Evolutionary conservation across 148 eudicot genomes (phyloP), one percentile per base, ranked within the genome.

Genomic region (Silene conica): DNA sequence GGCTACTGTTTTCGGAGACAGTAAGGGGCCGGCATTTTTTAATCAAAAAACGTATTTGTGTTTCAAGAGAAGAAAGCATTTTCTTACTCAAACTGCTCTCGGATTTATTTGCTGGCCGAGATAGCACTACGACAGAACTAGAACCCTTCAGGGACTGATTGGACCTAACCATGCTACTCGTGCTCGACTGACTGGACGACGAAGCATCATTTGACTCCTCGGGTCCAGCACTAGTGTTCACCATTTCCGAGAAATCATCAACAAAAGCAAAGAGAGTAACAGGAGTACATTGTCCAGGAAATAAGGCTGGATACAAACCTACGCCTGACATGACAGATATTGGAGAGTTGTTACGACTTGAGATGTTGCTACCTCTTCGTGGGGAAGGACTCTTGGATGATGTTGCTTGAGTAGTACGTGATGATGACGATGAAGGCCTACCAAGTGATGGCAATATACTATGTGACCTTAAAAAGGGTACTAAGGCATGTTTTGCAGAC

Each of bases 211-310:
- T 64, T 41, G 74, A 68, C 73, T 89, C 93, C 73, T 91, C 93
- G 25, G 59, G 41, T 64, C n/a, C 77, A 67, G 85, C 80, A 83
- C 77, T 78, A 69, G 84, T 56, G 77, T 76, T 79, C 46, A 72
- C 46, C 75, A 80, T 45, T 67, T 88, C 97, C 60, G 91, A 79
- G 80, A 91, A 85, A 83, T 94, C 96, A 69, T 89, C 96, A 72
- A 89, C 70, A 84, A 91, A 91, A 80, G 91, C 90, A 86, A 94
- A 91, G 76, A 91, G 90, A 41, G 86, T 80, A 62, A 92, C 96
- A 59, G 98, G 98, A 78, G 89, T 89, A 79, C 96, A 94, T 78
- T 89, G 96, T 76, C 98, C 98, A 55, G 98, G 98, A 81, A 86
- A 86, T 64, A 91, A 75, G 65, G 96, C 87, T 75, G 89, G 71